Evolutionary conservation across 176 grass and related monocot species (phyloP), one percentile per base, ranked within the genome.

Genomic region (Stipa capillata): DNA sequence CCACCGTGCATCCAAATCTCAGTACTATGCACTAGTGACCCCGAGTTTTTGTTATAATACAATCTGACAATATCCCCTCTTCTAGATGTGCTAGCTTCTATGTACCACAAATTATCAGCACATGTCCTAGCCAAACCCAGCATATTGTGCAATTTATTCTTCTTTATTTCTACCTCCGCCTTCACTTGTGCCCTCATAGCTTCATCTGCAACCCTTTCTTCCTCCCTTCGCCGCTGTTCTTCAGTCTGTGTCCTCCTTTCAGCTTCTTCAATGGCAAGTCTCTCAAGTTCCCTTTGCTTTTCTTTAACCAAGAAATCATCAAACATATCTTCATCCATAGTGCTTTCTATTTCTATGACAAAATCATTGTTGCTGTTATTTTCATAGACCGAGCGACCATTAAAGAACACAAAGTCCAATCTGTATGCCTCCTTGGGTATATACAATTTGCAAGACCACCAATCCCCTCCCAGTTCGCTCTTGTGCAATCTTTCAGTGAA

Each of bases 331-430:
- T 92, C 91, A 80, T 97, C 77, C 77, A 97, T 92, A 32, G n/a
- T 79, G 65, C 88, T 83, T 92, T 94, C 85, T 68, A 97, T 75
- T 80, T 68, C 80, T 67, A 92, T 23, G 32, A 86, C 59, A 80
- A 92, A 97, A 82, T 97, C 91, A 37, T 86, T 80, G 0, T 53
- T 94, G 31, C 68, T 69, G 33, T 97, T 94, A 68, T 97, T 97
- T 78, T 97, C 94, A 69, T 97, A 97, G 34, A 90, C 53, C 20
- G 73, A 68, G 9, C 23, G 85, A 2, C 94, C 87, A 4, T 94
- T 90, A 47, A 94, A 94, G 63, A 97, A 97, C 31, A 97, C 94
- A 80, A 94, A 97, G 57, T 97, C 89, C 23, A 97, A 79, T 92
- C 68, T 84, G 55, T 87, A 97, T 62, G 94, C 91, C 63, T 94